Conservation (phyloP, 1,284 basidiomycete species). For the Coniferiporia weirii region DNA sequence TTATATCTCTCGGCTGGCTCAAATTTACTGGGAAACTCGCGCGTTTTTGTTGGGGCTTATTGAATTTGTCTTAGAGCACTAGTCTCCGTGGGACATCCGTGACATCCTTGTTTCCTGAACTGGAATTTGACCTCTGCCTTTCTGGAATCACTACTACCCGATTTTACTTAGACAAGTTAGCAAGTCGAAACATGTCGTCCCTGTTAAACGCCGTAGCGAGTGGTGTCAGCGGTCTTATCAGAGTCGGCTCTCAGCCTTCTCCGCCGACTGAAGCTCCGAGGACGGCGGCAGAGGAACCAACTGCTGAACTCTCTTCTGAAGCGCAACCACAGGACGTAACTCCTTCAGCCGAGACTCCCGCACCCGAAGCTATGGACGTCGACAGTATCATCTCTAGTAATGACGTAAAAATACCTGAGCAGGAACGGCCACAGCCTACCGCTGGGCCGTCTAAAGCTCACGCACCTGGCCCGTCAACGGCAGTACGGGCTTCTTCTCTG, state of each 20-base stretch:
- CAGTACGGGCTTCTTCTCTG: slow-evolving; percentile 7
- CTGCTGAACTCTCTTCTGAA: background rate
- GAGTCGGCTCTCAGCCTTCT: slow-evolving; percentile 1
- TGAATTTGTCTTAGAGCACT: background rate
- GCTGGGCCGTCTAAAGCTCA: background rate
- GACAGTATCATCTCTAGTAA: background rate
- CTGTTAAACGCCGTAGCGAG: slow-evolving; percentile 7
- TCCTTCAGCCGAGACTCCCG: background rate
- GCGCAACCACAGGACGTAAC: background rate
- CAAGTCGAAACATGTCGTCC: background rate
- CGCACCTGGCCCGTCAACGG: background rate
- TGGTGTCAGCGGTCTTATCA: slow-evolving; percentile 11
- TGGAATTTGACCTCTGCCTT: no score
- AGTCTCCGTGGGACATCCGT: background rate
- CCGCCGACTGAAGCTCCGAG: background rate
- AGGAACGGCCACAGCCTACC: background rate
- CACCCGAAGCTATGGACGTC: slow-evolving; percentile 10
- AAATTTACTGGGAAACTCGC: no score
- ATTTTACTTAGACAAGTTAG: background rate
- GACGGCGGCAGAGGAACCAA: background rate
- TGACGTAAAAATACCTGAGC: background rate
- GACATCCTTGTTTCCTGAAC: no score
- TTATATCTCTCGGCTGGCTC: no score
- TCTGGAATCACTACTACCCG: no score
- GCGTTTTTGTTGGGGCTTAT: background rate